A percentile compares a stretch with the other conserved stretches of the same genome.
phyloP scores from a whole-genome alignment of 129 eudicot genomes.

The Sambucus nigra region DNA sequence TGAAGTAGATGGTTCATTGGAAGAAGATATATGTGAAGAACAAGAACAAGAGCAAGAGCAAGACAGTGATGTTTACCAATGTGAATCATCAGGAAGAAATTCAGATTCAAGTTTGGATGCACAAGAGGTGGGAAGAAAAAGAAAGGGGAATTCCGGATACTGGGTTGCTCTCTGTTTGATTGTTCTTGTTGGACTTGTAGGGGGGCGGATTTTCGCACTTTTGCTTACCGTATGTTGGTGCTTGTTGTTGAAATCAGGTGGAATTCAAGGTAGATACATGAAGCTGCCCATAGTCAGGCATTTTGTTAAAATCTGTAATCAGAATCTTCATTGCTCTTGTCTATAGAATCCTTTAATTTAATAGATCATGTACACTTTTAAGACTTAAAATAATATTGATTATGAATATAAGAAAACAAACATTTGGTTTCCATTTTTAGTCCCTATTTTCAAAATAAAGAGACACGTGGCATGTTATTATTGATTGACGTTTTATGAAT shows the following conservation, averaged over 20 bases:
- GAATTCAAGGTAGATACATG: neutral
- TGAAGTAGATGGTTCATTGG: slow-evolving; percentile 8
- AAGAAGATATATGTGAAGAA: neutral
- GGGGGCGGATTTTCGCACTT: slow-evolving; percentile 53
- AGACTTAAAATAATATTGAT: no score
- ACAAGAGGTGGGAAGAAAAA: slow-evolving; percentile 4
- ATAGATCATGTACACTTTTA: no score
- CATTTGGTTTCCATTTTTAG: no score
- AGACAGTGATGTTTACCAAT: slow-evolving; percentile 12
- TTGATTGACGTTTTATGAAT: no score
- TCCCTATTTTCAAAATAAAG: no score
- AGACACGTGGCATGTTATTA: no score
- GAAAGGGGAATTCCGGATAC: neutral
- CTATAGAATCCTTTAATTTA: neutral
- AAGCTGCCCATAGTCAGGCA: neutral
- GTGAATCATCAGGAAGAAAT: neutral
- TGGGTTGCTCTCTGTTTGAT: slow-evolving; percentile 35
- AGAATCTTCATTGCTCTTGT: neutral
- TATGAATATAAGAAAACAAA: no score
- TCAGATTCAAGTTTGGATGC: slow-evolving; percentile 7
- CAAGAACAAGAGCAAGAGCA: slow-evolving; percentile 4
- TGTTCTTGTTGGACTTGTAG: slow-evolving; percentile 53
- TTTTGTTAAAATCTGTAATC: neutral
- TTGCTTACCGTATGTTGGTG: slow-evolving; percentile 54
- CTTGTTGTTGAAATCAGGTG: slow-evolving; percentile 35